Conservation (phyloP, 2,329 filamentous ascomycete genomes). For the Ascochyta viciae-villosae region DNA sequence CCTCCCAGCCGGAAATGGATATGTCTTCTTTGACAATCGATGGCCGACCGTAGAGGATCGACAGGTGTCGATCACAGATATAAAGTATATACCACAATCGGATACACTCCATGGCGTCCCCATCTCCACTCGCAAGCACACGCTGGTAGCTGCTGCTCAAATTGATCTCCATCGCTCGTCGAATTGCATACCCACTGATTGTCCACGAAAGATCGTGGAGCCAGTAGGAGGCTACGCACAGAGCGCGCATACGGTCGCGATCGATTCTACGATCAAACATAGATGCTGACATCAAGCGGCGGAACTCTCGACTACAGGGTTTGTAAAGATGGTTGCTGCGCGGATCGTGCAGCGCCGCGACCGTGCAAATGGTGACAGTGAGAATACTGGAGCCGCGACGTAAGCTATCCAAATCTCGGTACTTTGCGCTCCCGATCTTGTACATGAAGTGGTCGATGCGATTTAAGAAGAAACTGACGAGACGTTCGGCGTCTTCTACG, state of each 20-base stretch:
- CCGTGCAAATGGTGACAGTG: constrained; percentile 63
- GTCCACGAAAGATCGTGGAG: constrained; percentile 69
- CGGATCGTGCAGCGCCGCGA: constrained; percentile 66
- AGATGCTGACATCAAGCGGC: constrained; percentile 62
- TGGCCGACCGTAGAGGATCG: constrained; percentile 66
- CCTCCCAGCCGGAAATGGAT: constrained; percentile 64
- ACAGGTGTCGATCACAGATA: constrained; percentile 71
- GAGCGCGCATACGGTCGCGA: constrained; percentile 64
- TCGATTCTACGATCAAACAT: constrained; percentile 66
- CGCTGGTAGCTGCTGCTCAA: constrained; percentile 54
- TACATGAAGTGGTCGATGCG: constrained; percentile 58
- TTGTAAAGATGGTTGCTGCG: constrained; percentile 60
- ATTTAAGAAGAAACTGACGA: constrained; percentile 53
- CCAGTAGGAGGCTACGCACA: constrained; percentile 69
- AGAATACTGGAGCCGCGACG: constrained; percentile 63
- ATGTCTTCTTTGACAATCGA: constrained; percentile 65
- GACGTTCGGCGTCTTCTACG: constrained; percentile 51
- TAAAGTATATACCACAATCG: constrained; percentile 66
- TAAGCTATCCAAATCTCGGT: constrained; percentile 55
- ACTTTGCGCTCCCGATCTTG: constrained; percentile 53
- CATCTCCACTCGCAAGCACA: constrained; percentile 48
- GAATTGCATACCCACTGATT: constrained; percentile 62
- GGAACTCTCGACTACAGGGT: constrained; percentile 64
- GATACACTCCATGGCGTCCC: constrained; percentile 60
- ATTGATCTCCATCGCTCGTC: constrained; percentile 58